A percentile compares a stretch with the other conserved stretches of the same genome.
These are phyloP conservation scores for Geotrichum citri-aurantii DNA, from an alignment of 1,139 yeast genomes.

Conservation along the genomic window DNA sequence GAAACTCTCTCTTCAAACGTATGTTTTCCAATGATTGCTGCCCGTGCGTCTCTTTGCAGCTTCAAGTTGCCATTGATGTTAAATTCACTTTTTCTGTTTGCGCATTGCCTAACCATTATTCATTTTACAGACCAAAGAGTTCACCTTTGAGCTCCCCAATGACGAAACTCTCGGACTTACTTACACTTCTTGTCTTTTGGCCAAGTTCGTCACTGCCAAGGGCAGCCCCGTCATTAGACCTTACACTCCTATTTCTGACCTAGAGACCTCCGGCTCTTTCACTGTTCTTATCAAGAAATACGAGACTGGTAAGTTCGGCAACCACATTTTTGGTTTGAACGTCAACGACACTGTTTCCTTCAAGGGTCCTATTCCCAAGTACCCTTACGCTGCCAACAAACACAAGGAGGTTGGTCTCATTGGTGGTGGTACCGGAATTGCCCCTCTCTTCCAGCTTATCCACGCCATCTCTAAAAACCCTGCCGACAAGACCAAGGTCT, in stretches of 20 bases:
- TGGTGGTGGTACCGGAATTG: conserved; percentile 96
- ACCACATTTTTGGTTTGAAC: conserved; percentile 65
- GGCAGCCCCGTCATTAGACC: conserved; percentile 93
- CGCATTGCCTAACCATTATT: neutral
- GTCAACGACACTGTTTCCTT: conserved; percentile 78
- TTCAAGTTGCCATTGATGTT: neutral
- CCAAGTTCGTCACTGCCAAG: conserved; percentile 71
- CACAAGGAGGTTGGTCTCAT: conserved; percentile 73
- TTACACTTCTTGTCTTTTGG: conserved; percentile 72
- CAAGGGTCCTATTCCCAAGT: conserved; percentile 92
- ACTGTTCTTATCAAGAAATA: conserved; percentile 81
- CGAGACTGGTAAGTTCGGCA: conserved; percentile 76
- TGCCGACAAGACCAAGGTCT: conserved; percentile 76
- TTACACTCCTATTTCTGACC: conserved; percentile 83
- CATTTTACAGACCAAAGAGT: conserved; percentile 51
- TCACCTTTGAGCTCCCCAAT: conserved; percentile 65
- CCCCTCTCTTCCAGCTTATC: conserved; percentile 86
- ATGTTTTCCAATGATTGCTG: neutral
- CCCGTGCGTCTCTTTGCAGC: neutral
- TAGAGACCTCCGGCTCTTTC: conserved; percentile 63
- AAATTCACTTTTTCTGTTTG: neutral
- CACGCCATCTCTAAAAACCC: conserved; percentile 49
- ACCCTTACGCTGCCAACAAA: conserved; percentile 85
- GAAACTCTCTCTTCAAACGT: conserved; percentile 47
- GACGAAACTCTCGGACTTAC: conserved; percentile 73